Evolutionary conservation across 495 filamentous ascomycete genomes (phyloP).

Genomic region (Lepidopterella palustris): DNA sequence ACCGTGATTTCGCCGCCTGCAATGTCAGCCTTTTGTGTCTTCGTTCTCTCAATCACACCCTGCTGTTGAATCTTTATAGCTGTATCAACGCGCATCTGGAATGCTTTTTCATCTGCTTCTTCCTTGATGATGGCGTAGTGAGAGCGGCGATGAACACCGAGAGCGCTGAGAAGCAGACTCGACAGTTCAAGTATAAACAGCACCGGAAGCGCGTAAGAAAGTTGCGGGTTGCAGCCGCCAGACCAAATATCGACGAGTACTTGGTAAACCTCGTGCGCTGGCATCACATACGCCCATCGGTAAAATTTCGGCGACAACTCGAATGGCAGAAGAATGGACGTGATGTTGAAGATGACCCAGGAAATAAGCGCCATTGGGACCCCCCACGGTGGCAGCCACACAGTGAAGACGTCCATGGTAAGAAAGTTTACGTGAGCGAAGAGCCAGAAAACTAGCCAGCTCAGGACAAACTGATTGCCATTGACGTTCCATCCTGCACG

Average conservation of each 20-base stretch:
- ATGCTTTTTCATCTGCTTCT: not conserved
- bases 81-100: not conserved
- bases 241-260: constrained; percentile 46
- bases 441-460: constrained; percentile 48
- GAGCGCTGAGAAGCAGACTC: not conserved
- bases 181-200: not conserved
- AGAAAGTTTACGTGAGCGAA: constrained; percentile 48
- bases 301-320: constrained; percentile 45
- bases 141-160: not conserved
- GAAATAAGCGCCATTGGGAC: constrained; percentile 45
- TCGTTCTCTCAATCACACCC: too few species aligned
- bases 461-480: constrained; percentile 43
- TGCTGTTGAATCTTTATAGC: not conserved
- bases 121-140: not conserved
- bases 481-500: constrained; percentile 43
- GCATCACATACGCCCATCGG: constrained; percentile 43
- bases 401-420: constrained; percentile 43
- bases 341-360: constrained; percentile 46
- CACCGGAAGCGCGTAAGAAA: constrained; percentile 10
- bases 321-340: constrained; percentile 44
- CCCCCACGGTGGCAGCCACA: constrained; percentile 40
- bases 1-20: too few species aligned
- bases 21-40: too few species aligned
- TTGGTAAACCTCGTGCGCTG: constrained; percentile 44
- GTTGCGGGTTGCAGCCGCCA: constrained; percentile 42